Percentiles rank a stretch among this genome's conserved stretches.
phyloP scores from a whole-genome alignment of 345 rosid genomes.

The Melaleuca quinquenervia region DNA sequence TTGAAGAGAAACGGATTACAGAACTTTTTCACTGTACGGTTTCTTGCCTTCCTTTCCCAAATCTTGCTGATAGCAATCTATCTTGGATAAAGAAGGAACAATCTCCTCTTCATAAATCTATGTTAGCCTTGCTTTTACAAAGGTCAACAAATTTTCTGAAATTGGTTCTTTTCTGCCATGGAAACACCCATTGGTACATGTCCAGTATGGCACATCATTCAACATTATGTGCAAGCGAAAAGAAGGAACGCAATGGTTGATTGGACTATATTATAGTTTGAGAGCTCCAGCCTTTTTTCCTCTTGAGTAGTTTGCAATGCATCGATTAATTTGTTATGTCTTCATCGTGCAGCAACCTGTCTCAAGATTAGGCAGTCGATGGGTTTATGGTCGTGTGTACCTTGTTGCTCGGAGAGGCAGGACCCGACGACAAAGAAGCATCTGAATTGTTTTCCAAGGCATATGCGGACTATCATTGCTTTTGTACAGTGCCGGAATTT shows the following conservation, averaged over 20 bases:
- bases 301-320: not conserved
- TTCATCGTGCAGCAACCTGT: slow-evolving; percentile 40
- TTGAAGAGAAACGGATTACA: not conserved
- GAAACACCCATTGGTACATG: not conserved
- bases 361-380: slow-evolving; percentile 51
- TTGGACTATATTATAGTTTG: not conserved
- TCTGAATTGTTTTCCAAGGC: slow-evolving; percentile 2
- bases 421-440: slow-evolving; percentile 24
- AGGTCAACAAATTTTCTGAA: not conserved
- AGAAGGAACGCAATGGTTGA: not conserved
- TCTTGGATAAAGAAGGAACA: not conserved
- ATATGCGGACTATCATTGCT: not conserved
- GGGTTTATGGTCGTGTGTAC: slow-evolving; percentile 88
- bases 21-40: not conserved
- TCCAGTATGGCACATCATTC: not conserved
- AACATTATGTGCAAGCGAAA: not conserved
- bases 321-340: not conserved
- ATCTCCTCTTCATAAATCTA: not conserved
- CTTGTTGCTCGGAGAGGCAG: slow-evolving; percentile 64
- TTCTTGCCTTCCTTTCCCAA: not conserved
- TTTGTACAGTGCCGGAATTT: not conserved
- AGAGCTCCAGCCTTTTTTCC: not conserved
- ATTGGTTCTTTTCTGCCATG: not conserved
- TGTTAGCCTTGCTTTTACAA: not conserved
- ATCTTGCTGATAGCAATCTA: not conserved